These are phyloP conservation scores for Paecilomyces formosus DNA, from an alignment of 2,329 filamentous ascomycete genomes.

Conservation along the genomic window DNA sequence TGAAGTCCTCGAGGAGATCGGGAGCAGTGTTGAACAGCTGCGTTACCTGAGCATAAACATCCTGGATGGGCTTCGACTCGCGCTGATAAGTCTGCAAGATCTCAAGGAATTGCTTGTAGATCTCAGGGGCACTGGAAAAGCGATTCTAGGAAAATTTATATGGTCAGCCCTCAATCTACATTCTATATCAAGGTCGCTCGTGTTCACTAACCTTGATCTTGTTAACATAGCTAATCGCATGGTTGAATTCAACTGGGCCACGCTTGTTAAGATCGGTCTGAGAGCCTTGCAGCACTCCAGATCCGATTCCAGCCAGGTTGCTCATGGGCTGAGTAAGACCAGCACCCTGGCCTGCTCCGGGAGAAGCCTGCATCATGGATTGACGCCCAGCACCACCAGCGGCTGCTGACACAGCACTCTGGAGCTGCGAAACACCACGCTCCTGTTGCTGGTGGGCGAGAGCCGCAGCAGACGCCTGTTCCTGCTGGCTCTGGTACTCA, in stretches of 20 bases:
- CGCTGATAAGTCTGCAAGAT: conserved; percentile 97
- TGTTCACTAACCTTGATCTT: conserved; percentile 86
- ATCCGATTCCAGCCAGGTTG: conserved; percentile 54
- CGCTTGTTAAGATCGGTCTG: conserved; percentile 64
- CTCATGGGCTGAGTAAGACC: conserved; percentile 47
- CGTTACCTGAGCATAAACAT: conserved; percentile 96
- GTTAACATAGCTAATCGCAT: conserved; percentile 98
- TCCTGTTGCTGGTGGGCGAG: conserved; percentile 57
- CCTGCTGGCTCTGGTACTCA: conserved; percentile 35
- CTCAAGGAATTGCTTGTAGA: conserved; percentile 98
- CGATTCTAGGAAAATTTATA: conserved; percentile 60
- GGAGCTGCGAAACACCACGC: conserved; percentile 57
- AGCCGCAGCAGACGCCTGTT: conserved; percentile 40
- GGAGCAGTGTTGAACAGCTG: conserved; percentile 87
- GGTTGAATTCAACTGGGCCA: conserved; percentile 96
- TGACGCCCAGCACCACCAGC: conserved; percentile 39
- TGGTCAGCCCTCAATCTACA: background rate
- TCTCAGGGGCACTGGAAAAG: conserved; percentile 92
- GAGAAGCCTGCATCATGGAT: conserved; percentile 41
- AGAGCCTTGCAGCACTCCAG: conserved; percentile 49
- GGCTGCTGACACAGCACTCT: conserved; percentile 56
- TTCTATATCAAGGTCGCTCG: background rate
- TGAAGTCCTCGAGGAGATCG: conserved; percentile 94
- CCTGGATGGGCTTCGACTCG: conserved; percentile 96
- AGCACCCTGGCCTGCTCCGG: conserved; percentile 37